Evolutionary conservation across 225 moss, liverwort and hornwort species (phyloP).

Genomic region (Anthoceros angustus): DNA sequence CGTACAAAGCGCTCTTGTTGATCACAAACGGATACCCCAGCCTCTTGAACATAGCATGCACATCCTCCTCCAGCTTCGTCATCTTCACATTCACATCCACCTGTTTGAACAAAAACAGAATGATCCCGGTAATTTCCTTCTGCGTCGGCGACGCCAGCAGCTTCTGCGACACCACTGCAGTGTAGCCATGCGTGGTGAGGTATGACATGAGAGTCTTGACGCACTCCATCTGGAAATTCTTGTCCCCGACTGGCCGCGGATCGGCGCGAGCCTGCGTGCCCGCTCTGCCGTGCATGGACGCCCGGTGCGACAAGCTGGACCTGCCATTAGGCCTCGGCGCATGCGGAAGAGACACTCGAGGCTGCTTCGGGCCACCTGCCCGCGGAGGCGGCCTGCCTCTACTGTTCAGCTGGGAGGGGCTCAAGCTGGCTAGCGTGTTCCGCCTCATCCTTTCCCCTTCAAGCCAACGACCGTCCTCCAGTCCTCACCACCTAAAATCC

Average conservation of each 20-base stretch:
- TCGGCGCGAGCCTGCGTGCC: conserved; percentile 37
- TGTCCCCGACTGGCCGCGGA: conserved; percentile 51
- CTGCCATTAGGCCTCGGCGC: conserved; percentile 16
- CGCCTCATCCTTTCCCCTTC: conserved; percentile 20
- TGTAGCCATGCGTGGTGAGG: conserved; percentile 49
- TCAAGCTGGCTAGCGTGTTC: conserved; percentile 24
- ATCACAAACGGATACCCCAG: conserved; percentile 83
- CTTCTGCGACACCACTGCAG: conserved; percentile 51
- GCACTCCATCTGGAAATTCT: conserved; percentile 78
- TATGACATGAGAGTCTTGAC: conserved; percentile 46
- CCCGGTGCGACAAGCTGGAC: conserved; percentile 26
- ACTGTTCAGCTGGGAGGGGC: conserved; percentile 22
- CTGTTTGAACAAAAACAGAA: conserved; percentile 68
- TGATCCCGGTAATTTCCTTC: conserved; percentile 62
- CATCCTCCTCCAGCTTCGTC: conserved; percentile 77
- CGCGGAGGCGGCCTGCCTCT: conserved; percentile 27
- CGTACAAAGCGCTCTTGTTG: conserved; percentile 74
- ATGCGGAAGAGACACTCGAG: conserved; percentile 10
- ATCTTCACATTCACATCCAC: conserved; percentile 50
- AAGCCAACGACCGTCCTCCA: too few relatives aligned
- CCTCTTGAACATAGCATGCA: conserved; percentile 62
- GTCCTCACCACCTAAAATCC: too few relatives aligned
- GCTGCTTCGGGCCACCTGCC: conserved; percentile 21
- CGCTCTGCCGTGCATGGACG: conserved; percentile 48
- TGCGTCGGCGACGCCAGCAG: conserved; percentile 53